These are phyloP conservation scores for Boletus rufocinnamomeus DNA, from an alignment of 768 basidiomycete species.

Conservation along the genomic window DNA sequence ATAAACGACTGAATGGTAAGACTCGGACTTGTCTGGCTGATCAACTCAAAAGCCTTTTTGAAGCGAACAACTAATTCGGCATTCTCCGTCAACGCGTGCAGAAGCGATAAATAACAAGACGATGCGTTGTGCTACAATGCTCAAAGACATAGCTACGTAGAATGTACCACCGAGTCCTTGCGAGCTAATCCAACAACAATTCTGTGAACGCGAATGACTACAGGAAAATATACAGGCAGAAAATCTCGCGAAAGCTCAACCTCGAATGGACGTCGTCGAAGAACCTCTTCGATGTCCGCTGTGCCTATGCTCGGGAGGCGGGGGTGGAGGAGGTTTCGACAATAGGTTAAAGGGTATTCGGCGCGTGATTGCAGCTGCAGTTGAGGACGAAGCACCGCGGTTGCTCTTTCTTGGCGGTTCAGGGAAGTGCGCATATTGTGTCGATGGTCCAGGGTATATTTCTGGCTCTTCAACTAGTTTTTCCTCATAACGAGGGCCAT, in stretches of 20 bases:
- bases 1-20: conserved; percentile 12
- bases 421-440: conserved; percentile 70
- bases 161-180: conserved; percentile 19
- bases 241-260: conserved; percentile 18
- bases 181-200: conserved; percentile 32
- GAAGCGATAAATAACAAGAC: not conserved
- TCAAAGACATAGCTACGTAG: conserved; percentile 12
- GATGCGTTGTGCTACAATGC: conserved; percentile 20
- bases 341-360: conserved; percentile 71
- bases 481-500: conserved; percentile 42
- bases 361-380: conserved; percentile 52
- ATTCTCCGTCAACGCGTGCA: conserved; percentile 21
- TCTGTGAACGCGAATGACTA: conserved; percentile 7
- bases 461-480: conserved; percentile 48
- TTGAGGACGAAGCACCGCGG: conserved; percentile 41
- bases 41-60: conserved; percentile 13
- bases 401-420: conserved; percentile 58
- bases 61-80: conserved; percentile 23
- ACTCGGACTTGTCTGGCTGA: not conserved
- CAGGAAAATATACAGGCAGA: conserved; percentile 10
- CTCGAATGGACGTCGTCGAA: conserved; percentile 40
- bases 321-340: conserved; percentile 49
- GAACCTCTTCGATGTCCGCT: conserved; percentile 45
- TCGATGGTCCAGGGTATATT: conserved; percentile 63
- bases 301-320: conserved; percentile 29